phyloP scores from a whole-genome alignment of 768 basidiomycete genomes.

The Naganishia friedmannii region DNA sequence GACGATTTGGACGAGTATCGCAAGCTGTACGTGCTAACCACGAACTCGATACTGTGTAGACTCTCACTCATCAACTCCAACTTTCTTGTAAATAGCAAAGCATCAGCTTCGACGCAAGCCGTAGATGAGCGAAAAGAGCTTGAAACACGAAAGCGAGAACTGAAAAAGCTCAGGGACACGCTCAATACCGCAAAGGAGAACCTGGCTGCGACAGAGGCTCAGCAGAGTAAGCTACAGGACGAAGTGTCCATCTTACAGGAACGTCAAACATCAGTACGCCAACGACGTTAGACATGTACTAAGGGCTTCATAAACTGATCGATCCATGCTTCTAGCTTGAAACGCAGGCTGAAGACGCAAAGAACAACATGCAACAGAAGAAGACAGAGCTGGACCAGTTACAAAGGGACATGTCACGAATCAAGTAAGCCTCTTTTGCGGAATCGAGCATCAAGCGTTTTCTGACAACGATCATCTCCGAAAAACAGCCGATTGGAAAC shows the following conservation, averaged over 20 bases:
- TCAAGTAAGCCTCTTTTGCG: conserved; percentile 60
- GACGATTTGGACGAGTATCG: conserved; percentile 85
- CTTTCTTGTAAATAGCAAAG: conserved; percentile 3
- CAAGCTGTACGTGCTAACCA: conserved; percentile 60
- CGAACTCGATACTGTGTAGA: not conserved
- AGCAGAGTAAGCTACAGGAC: conserved; percentile 55
- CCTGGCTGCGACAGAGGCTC: conserved; percentile 64
- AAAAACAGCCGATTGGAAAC: conserved; percentile 73
- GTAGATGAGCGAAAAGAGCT: conserved; percentile 83
- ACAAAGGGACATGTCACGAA: conserved; percentile 74
- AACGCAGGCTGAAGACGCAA: conserved; percentile 53
- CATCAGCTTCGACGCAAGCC: conserved; percentile 68
- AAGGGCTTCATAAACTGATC: not conserved
- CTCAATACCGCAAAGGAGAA: conserved; percentile 68
- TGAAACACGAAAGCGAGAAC: conserved; percentile 74
- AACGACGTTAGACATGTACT: not conserved
- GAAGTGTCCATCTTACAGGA: conserved; percentile 45
- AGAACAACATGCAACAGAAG: conserved; percentile 56
- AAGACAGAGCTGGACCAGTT: conserved; percentile 70
- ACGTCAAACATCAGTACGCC: conserved; percentile 28
- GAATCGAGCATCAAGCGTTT: not conserved
- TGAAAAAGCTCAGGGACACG: conserved; percentile 68
- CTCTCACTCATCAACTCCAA: not conserved
- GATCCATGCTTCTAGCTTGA: conserved; percentile 19
- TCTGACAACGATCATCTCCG: not conserved